Base-by-base conservation (phyloP, 1,284 basidiomycete species). In the Uromyces viciae-fabae region DNA sequence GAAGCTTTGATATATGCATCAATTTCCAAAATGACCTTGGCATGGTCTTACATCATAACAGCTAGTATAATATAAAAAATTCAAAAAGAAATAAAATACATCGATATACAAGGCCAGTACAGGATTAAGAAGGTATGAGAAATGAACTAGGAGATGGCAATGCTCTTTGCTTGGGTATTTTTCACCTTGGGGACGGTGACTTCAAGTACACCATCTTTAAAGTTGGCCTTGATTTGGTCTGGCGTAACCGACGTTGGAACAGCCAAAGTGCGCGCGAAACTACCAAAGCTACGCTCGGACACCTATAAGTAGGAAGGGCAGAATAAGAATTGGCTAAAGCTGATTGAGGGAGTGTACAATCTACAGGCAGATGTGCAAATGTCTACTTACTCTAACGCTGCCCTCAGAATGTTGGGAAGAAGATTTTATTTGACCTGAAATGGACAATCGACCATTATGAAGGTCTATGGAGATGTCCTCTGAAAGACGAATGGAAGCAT, bases 391-490 rank as follows among this genome's bases (percentile, higher is more conserved):
- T 42, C 68, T 22, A 14, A 79, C 68, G 62, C 43, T 79, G 17
- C 77, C 77, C 31, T 58, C 40, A 38, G 66, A 56, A 38, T 79
- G 68, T 38, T 79, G 54, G 17, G 54, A 42, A 28, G 77, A 72
- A 43, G 77, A 71, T n/a, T 79, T 79, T 14, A 56, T 62, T 28
- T 79, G 22, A 25, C 68, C 66, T 8, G 64, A 72, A 38, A 79
- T 60, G 25, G 68, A 71, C 31, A 79, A 52, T 15, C 77, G 77
- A 9, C 77, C 77, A 22, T 79, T 79, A 17, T 79, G 68, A 9
- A 79, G 56, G 4, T 79, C 77, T 14, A 79, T n/a, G n/a, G 77
- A 71, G 28, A 79, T 79, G 33, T 79, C 77, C 77, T 79, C 77
- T 79, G 25, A 5, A 69, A 28, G 33, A 46, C n/a, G 42, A 43